Percentiles rank a stretch among this genome's conserved stretches.
phyloP scores from a whole-genome alignment of 1,284 basidiomycete species.

The Peniophora sp. region DNA sequence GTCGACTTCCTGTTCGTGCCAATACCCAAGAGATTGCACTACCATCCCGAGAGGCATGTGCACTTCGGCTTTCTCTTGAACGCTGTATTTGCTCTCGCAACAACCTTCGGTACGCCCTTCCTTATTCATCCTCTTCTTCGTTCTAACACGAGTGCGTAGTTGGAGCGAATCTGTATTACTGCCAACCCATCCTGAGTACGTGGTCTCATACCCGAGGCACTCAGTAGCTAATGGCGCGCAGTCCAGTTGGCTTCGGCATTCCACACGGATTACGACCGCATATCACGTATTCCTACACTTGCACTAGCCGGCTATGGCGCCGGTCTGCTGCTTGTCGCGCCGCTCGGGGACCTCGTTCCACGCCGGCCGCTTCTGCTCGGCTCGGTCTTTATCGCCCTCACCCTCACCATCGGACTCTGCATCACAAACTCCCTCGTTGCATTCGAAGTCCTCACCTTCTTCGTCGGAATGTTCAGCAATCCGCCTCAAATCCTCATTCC shows the following conservation, averaged over 20 bases:
- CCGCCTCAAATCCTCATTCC: conserved; percentile 38
- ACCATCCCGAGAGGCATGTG: conserved; percentile 49
- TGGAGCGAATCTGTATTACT: conserved; percentile 65
- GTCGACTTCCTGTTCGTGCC: conserved; percentile 57
- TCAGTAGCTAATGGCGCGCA: conserved; percentile 16
- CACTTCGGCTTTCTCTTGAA: conserved; percentile 58
- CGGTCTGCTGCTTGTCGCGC: conserved; percentile 43
- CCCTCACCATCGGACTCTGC: conserved; percentile 39
- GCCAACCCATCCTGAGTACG: conserved; percentile 63
- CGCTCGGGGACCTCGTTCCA: conserved; percentile 46
- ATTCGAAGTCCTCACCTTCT: conserved; percentile 40
- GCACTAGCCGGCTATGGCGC: conserved; percentile 40
- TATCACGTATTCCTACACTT: conserved; percentile 49
- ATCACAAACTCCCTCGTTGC: conserved; percentile 31
- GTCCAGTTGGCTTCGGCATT: conserved; percentile 50
- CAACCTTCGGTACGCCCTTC: conserved; percentile 42
- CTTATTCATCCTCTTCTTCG: not conserved
- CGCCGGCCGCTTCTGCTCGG: conserved; percentile 41
- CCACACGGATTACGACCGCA: conserved; percentile 43
- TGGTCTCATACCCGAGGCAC: conserved; percentile 2
- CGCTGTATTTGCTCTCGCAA: conserved; percentile 54
- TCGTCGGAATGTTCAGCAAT: conserved; percentile 37
- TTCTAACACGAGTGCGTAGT: conserved; percentile 19
- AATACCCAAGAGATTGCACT: conserved; percentile 53
- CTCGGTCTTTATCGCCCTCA: conserved; percentile 27